Evolutionary conservation across 306 rosid genomes (phyloP).

Genomic region (Prunus mira): DNA sequence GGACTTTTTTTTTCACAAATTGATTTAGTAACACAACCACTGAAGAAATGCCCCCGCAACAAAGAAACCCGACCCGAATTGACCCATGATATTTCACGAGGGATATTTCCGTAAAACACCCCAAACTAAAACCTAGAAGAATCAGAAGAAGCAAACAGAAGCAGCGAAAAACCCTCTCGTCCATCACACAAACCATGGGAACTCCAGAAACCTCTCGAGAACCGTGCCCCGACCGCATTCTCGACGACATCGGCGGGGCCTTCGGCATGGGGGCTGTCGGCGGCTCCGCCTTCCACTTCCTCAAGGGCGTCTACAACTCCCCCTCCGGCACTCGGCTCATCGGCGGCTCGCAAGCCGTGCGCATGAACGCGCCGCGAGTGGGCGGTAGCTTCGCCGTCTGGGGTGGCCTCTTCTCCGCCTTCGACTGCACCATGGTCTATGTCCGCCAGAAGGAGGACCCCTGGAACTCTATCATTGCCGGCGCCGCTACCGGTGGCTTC

Average conservation of each 20-base stretch:
- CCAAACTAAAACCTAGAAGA: too few relatives aligned
- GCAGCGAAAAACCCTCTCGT: background rate
- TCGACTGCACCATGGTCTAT: slow-evolving; percentile 83
- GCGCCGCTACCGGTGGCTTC: slow-evolving; percentile 87
- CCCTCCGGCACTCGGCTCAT: slow-evolving; percentile 58
- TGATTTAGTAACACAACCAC: too few relatives aligned
- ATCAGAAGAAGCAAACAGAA: too few relatives aligned
- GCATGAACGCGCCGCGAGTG: slow-evolving; percentile 83
- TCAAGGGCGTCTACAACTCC: slow-evolving; percentile 75
- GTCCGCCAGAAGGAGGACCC: slow-evolving; percentile 92
- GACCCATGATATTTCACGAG: too few relatives aligned
- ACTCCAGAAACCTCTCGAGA: slow-evolving; percentile 81
- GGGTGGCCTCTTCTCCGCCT: slow-evolving; percentile 90
- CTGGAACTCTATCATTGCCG: slow-evolving; percentile 85
- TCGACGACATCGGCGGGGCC: slow-evolving; percentile 87
- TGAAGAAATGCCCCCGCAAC: too few relatives aligned
- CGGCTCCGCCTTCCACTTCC: slow-evolving; percentile 80
- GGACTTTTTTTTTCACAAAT: too few relatives aligned
- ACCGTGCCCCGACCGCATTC: slow-evolving; percentile 86
- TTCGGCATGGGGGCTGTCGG: slow-evolving; percentile 96
- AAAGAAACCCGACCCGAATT: too few relatives aligned
- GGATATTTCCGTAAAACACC: too few relatives aligned
- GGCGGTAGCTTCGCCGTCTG: slow-evolving; percentile 88
- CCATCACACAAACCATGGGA: slow-evolving; percentile 45
- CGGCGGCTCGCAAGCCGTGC: slow-evolving; percentile 75